These are phyloP conservation scores for Coemansia sp. DNA, from an alignment of 192 early-diverging fungal species.

Conservation along the genomic window DNA sequence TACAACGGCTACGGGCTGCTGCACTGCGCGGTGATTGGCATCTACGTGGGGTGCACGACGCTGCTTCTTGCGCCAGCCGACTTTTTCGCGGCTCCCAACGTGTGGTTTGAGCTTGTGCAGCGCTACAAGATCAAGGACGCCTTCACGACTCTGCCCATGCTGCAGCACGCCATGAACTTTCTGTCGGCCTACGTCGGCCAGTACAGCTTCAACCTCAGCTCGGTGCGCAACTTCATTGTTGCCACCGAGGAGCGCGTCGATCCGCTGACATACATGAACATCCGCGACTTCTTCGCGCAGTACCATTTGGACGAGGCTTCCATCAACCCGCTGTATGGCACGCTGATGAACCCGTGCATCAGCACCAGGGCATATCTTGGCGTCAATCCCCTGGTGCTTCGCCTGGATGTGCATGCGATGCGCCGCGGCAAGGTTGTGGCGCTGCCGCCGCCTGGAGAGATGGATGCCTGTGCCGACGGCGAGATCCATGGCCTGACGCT, in stretches of 20 bases:
- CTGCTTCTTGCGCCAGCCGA: constrained; percentile 67
- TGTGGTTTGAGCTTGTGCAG: constrained; percentile 77
- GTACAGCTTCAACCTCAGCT: constrained; percentile 53
- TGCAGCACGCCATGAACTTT: constrained; percentile 70
- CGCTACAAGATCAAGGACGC: constrained; percentile 73
- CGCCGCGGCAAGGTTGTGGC: constrained; percentile 68
- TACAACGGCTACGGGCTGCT: constrained; percentile 61
- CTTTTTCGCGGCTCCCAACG: constrained; percentile 59
- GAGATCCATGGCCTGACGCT: constrained; percentile 60
- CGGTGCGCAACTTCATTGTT: constrained; percentile 67
- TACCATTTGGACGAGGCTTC: constrained; percentile 69
- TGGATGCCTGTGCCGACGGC: constrained; percentile 38
- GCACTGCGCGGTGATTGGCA: constrained; percentile 55
- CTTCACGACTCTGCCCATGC: constrained; percentile 65
- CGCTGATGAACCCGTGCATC: constrained; percentile 77
- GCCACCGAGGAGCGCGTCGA: constrained; percentile 60
- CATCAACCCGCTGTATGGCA: constrained; percentile 76
- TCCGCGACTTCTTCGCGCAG: constrained; percentile 62
- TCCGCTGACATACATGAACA: constrained; percentile 51
- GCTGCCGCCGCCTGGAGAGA: constrained; percentile 28
- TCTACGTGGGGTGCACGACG: constrained; percentile 64
- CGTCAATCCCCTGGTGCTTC: constrained; percentile 67
- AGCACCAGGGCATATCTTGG: constrained; percentile 81
- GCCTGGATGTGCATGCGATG: constrained; percentile 66
- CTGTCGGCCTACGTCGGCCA: constrained; percentile 54